Percentiles rank a stretch among this genome's conserved stretches.
Evolutionary conservation across 2,329 filamentous ascomycete species (phyloP).

Genomic region (Colletotrichum horii): DNA sequence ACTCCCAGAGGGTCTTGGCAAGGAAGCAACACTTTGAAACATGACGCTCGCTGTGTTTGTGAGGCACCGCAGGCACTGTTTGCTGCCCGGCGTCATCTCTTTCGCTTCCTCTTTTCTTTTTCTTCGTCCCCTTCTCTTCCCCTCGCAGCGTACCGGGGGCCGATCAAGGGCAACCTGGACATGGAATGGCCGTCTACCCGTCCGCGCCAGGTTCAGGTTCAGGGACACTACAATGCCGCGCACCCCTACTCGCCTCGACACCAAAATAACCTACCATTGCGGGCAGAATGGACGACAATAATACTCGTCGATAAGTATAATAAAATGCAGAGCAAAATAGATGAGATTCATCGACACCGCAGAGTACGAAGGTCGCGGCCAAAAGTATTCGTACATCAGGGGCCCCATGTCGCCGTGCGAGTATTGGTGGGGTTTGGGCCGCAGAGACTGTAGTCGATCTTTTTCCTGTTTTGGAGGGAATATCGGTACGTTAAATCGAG

Average conservation of each 20-base stretch:
- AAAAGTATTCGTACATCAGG: too few species aligned
- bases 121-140: background rate
- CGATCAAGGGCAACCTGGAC: background rate
- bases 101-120: background rate
- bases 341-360: background rate
- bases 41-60: slow-evolving; percentile 7
- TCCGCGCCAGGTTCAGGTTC: background rate
- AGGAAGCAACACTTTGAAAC: slow-evolving; percentile 5
- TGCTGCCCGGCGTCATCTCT: background rate
- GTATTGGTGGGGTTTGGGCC: too few species aligned
- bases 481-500: too few species aligned
- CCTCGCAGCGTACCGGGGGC: background rate
- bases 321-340: background rate
- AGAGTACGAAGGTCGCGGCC: too few species aligned
- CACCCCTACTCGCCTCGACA: background rate
- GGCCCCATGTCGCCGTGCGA: too few species aligned
- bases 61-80: background rate
- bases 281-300: background rate
- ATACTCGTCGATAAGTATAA: background rate
- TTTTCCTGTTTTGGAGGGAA: too few species aligned
- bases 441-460: too few species aligned
- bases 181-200: background rate
- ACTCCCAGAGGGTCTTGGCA: slow-evolving; percentile 2
- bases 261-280: background rate
- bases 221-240: background rate